phyloP scores from a whole-genome alignment of 352 stramenopile species.

The Pilasporangium apinafurcum region DNA sequence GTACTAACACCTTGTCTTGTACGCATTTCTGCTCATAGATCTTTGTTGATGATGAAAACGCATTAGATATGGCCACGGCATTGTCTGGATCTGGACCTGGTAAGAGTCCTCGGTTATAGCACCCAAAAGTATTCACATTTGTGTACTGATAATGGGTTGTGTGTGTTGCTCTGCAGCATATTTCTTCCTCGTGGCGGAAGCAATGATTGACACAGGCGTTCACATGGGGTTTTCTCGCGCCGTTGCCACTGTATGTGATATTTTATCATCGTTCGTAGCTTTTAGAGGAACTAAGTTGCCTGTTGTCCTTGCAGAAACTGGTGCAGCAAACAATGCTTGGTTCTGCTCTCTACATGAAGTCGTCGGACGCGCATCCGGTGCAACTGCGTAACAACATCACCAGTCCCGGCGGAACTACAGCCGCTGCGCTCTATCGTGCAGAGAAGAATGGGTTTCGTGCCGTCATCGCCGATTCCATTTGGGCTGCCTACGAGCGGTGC shows the following conservation, averaged over 20 bases:
- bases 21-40: conserved; percentile 43
- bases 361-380: conserved; percentile 86
- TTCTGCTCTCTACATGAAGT: conserved; percentile 91
- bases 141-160: neutral
- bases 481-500: conserved; percentile 92
- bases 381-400: conserved; percentile 94
- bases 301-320: conserved; percentile 60
- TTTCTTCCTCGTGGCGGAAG: conserved; percentile 94
- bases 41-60: conserved; percentile 93
- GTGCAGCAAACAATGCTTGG: conserved; percentile 93
- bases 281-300: neutral
- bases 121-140: too few relatives aligned
- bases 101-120: conserved; percentile 11
- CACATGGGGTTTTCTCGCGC: conserved; percentile 94
- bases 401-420: conserved; percentile 91
- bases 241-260: conserved; percentile 71
- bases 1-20: too few relatives aligned
- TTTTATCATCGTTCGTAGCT: neutral
- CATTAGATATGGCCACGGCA: conserved; percentile 93
- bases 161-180: conserved; percentile 54
- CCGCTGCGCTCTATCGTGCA: conserved; percentile 91
- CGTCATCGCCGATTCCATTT: conserved; percentile 93
- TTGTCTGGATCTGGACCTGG: conserved; percentile 91
- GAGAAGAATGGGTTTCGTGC: conserved; percentile 94
- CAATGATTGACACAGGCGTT: conserved; percentile 93